Evolutionary conservation across 2,329 filamentous ascomycete species (phyloP).

Genomic region (Ceratocystis eucalypticola): DNA sequence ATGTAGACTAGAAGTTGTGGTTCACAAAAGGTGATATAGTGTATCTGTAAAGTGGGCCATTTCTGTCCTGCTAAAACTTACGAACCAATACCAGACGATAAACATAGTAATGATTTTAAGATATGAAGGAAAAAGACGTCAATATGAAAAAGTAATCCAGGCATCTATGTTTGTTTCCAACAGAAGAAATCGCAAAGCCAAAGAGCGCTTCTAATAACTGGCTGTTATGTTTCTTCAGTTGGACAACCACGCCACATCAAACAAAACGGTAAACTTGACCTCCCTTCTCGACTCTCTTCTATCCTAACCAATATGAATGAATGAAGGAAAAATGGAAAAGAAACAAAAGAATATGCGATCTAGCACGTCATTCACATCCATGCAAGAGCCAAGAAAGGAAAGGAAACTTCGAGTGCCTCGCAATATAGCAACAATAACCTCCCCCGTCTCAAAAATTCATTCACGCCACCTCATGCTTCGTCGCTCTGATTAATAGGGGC

Average conservation of each 20-base stretch:
- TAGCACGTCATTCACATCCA: not conserved
- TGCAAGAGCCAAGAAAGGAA: not conserved
- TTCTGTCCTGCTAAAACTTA: no score
- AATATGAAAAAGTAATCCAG: not conserved
- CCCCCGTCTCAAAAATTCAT: not conserved
- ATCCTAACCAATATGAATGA: not conserved
- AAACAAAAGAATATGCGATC: not conserved
- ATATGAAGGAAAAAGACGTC: not conserved
- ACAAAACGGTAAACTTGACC: not conserved
- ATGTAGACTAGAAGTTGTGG: no score
- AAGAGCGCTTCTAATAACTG: constrained; percentile 2
- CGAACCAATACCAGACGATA: no score
- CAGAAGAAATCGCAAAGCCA: constrained; percentile 5
- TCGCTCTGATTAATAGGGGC: constrained; percentile 32
- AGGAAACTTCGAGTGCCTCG: not conserved
- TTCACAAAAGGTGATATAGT: not conserved
- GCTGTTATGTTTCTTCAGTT: constrained; percentile 1
- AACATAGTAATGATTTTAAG: not conserved
- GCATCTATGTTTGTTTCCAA: not conserved
- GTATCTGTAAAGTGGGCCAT: not conserved
- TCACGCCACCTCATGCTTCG: constrained; percentile 21
- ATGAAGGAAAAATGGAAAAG: not conserved
- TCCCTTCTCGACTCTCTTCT: not conserved
- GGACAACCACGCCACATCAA: not conserved
- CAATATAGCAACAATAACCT: not conserved